Evolutionary conservation across 169 alveolate genomes (phyloP), one percentile per base, ranked within the genome.

Genomic region (Eimeria tenella): DNA sequence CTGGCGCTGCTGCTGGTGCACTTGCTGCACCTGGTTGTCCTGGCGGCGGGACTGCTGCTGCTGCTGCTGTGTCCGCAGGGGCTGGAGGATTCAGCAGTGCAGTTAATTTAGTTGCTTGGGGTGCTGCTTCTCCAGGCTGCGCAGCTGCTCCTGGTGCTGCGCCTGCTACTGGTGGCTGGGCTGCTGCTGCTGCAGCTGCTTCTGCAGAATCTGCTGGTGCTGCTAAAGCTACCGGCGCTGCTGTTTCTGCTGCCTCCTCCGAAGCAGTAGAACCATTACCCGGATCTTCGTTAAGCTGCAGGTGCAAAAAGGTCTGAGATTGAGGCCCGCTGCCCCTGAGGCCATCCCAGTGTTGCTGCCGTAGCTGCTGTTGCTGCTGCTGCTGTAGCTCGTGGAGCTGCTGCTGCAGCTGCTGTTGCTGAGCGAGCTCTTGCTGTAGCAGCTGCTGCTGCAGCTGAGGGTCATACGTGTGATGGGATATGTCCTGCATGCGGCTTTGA

Each of bases 131-230:
- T 60, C 17, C 23, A 25, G 65, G 77, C 75, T 10, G n/a, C 53
- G 88, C 56, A 11, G 58, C 90, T 82, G 23, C 60, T 25, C 52
- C 49, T n/a, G 87, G 25, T 52, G 87, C 87, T 77, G 87, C 63
- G 13, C 25, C 56, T 10, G 9, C 70, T 52, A 70, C 19, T 8
- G 88, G 0, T n/a, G 13, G 55, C 88, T 15, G 52, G 19, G 68
- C 52, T 13, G 70, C 10, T 79, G 70, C 71, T 13, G 88, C 55
- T 53, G 88, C 70, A 52, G 65, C 65, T 52, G 88, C 70, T 2
- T 21, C 55, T 53, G 88, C 70, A 52, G 65, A 23, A 15, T 63
- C 70, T 2, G 11, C 55, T 55, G 55, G 88, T 79, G 88, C 71
- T n/a, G 71, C 71, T 79, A 62, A 56, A 52, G 49, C 88, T 55